phyloP scores from a whole-genome alignment of 257 asterid species.

The Salvia miltiorrhiza region DNA sequence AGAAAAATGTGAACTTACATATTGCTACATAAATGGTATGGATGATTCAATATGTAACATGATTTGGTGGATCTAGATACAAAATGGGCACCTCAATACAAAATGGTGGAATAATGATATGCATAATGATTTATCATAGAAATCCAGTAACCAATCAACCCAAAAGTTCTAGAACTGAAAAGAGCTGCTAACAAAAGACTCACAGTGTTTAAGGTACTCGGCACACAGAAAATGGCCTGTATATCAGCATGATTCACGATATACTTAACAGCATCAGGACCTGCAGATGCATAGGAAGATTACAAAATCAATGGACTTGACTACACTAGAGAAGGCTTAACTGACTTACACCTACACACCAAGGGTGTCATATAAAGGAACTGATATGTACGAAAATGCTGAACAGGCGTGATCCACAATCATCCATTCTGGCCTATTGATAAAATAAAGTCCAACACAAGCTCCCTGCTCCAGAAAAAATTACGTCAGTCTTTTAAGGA shows the following conservation, averaged over 20 bases:
- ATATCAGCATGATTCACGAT: slow-evolving; percentile 78
- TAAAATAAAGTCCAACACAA: slow-evolving; percentile 79
- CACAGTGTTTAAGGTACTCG: slow-evolving; percentile 72
- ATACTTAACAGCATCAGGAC: slow-evolving; percentile 96
- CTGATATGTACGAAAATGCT: slow-evolving; percentile 83
- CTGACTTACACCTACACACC: slow-evolving; percentile 55
- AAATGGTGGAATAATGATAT: too few relatives aligned
- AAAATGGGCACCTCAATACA: not conserved
- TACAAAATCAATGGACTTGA: slow-evolving; percentile 20
- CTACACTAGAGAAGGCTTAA: slow-evolving; percentile 23
- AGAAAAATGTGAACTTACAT: not conserved
- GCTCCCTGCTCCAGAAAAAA: slow-evolving; percentile 64
- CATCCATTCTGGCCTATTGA: slow-evolving; percentile 94
- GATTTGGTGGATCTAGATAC: not conserved
- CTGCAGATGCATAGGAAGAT: slow-evolving; percentile 39
- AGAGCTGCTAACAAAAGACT: slow-evolving; percentile 30
- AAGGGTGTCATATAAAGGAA: slow-evolving; percentile 96
- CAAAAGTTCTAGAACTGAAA: not conserved
- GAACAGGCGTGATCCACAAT: slow-evolving; percentile 93
- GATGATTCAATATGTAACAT: not conserved
- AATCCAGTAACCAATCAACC: not conserved
- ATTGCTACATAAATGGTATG: not conserved
- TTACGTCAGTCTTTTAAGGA: slow-evolving; percentile 9
- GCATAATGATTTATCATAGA: not conserved
- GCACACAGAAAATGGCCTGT: slow-evolving; percentile 85